Evolutionary conservation across 805 yeast species (phyloP).

Genomic region (Starmerella bombi): DNA sequence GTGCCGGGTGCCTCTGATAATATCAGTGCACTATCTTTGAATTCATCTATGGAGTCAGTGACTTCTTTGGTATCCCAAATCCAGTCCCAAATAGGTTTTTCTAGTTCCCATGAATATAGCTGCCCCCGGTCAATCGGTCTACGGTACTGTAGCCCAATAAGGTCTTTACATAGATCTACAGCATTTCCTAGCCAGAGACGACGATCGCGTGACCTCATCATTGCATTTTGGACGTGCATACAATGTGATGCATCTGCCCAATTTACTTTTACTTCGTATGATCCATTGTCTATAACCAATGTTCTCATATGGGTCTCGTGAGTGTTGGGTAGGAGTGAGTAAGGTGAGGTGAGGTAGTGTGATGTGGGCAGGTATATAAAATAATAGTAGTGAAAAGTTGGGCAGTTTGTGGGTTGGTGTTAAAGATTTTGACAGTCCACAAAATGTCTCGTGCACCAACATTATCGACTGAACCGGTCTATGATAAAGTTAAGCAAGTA

Average conservation of each 20-base stretch:
- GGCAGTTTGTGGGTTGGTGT: too few relatives aligned
- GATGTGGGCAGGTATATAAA: too few relatives aligned
- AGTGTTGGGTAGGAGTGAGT: not conserved
- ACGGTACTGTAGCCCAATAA: slow-evolving; percentile 56
- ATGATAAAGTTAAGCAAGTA: slow-evolving; percentile 31
- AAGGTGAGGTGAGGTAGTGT: too few relatives aligned
- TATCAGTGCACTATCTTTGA: slow-evolving; percentile 45
- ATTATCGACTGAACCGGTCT: slow-evolving; percentile 63
- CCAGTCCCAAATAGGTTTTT: slow-evolving; percentile 83
- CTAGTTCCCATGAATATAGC: slow-evolving; percentile 78
- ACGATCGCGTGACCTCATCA: slow-evolving; percentile 66
- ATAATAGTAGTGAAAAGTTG: too few relatives aligned
- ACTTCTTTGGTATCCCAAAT: slow-evolving; percentile 33
- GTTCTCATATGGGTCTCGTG: slow-evolving; percentile 9
- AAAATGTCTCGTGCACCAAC: slow-evolving; percentile 44
- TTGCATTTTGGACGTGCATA: slow-evolving; percentile 47
- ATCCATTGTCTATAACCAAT: slow-evolving; percentile 79
- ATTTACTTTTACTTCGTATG: slow-evolving; percentile 66
- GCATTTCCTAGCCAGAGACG: slow-evolving; percentile 61
- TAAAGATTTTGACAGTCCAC: not conserved
- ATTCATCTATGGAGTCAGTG: slow-evolving; percentile 25
- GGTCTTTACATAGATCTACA: slow-evolving; percentile 48
- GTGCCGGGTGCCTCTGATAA: slow-evolving; percentile 73
- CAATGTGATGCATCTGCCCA: slow-evolving; percentile 32
- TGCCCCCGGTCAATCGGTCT: slow-evolving; percentile 87